Base-by-base conservation (phyloP, 805 yeast species). In the Debaryomyces hansenii region DNA sequence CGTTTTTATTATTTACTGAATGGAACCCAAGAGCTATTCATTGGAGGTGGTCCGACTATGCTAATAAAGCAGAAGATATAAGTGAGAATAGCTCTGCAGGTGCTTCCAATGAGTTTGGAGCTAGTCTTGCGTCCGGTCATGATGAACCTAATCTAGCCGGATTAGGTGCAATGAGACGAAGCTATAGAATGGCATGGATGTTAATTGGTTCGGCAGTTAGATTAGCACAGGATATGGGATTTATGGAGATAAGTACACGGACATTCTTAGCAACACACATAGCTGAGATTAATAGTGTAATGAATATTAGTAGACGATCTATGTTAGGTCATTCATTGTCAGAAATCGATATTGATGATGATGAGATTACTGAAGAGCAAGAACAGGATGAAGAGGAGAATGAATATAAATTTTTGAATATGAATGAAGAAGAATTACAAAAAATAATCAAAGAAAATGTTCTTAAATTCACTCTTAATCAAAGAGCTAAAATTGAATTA, bases 1-100 rank as follows among this genome's bases (percentile, higher is more conserved):
- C 97, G 0, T 88, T 91, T 59, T 66, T 91, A 41, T 70, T 91
- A 14, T 85, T 89, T 55, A 87, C 96, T 0, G 97, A 92, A 63
- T 91, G 98, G 98, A 90, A 90, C 56, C 97, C 97, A 3, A 72
- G 96, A 44, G 96, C 96, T 3, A 90, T 90, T 49, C 97, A 90
- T 63, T 85, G 90, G 85, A 70, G 90, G 53, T 82, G 92, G 87
- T 68, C 83, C 0, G 96, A 91, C 65, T 87, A 89, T 66, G 96
- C 92, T 1, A 85, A 85, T 55, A 65, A 69, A 41, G 74, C 79
- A 0, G 84, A 78, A 7, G 82, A 77, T 46, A 48, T 32, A n/a
- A 46, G 40, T 36, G 52, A 48, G 14, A 44, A 44, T 31, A 42
- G 43, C 16, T 44, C 42, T 20, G 21, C 28, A 16, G 15, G 15